Evolutionary conservation across 2,329 filamentous ascomycete species (phyloP), one percentile per base, ranked within the genome.

Genomic region (Tolypocladium amazonense): DNA sequence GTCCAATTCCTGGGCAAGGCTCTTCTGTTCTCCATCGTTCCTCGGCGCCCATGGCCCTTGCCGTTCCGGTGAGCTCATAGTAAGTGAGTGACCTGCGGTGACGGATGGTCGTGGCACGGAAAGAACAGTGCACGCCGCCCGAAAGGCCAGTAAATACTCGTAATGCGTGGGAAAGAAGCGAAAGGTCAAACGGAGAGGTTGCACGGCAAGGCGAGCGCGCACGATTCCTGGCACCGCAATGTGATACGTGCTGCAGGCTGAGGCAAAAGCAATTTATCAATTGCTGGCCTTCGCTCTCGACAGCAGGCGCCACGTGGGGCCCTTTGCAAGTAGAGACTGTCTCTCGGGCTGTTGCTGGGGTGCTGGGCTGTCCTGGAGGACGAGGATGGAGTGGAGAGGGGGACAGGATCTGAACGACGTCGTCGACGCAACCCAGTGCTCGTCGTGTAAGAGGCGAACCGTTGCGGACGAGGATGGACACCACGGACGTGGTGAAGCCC

Each of bases 1-100:
- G 41, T 76, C 76, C 38, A 83, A 62, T 25, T 82, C 71, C 65
- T 74, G 81, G 59, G 75, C 76, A 35, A 83, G 64, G 15, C 76
- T 75, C 68, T 74, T 80, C 71, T 76, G 80, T 65, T 77, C 75
- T 66, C 72, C 74, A 53, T 70, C 68, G 57, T 67, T 65, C 61
- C 68, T 70, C 57, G 71, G 69, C 58, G 64, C 62, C 43, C 70
- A 72, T 45, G 72, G 70, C 65, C 72, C 73, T 56, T 68, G 68
- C 61, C 73, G 76, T 59, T 73, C 72, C 53, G 73, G 69, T 15
- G 77, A 77, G 62, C 77, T 79, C 78, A 79, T 80, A 60, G 43
- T 70, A 4, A 18, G 27, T 12, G 20, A 35, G 27, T 6, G 18
- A n/a, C 23, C 11, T 20, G 18, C 30, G 30, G 30, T 23, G 30